Evolutionary conservation across 2,329 filamentous ascomycete genomes (phyloP).

Genomic region (Aspergillus neoniger): DNA sequence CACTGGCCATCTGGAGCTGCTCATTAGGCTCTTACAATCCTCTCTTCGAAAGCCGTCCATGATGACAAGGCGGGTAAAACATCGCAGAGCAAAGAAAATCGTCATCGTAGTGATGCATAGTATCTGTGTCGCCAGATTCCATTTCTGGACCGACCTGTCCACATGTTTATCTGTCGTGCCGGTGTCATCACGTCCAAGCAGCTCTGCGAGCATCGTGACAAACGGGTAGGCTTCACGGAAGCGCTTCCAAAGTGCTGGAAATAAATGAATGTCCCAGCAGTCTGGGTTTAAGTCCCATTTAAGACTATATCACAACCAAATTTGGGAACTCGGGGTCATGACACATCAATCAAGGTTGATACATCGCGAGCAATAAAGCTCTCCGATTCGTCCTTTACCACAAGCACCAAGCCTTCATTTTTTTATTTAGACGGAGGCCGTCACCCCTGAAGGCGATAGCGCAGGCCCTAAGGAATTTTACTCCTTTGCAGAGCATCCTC

Average conservation of each 20-base stretch:
- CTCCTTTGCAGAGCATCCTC: not conserved
- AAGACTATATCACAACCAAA: not conserved
- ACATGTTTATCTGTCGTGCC: slow-evolving; percentile 7
- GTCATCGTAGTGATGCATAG: slow-evolving; percentile 31
- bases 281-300: not conserved
- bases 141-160: slow-evolving; percentile 27
- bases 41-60: slow-evolving; percentile 27
- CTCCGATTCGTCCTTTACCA: not conserved
- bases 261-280: not conserved
- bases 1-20: not conserved
- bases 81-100: slow-evolving; percentile 27
- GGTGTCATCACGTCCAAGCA: slow-evolving; percentile 13
- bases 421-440: not conserved
- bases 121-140: slow-evolving; percentile 30
- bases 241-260: not conserved
- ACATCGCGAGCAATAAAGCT: not conserved
- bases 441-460: not conserved
- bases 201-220: slow-evolving; percentile 8
- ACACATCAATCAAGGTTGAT: not conserved
- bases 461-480: not conserved
- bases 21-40: slow-evolving; percentile 26
- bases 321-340: not conserved
- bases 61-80: slow-evolving; percentile 28
- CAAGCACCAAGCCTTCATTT: too few relatives aligned
- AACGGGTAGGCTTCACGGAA: not conserved